Base-by-base conservation (phyloP, 225 moss, liverwort and hornwort species). In the Takakia lepidozioides region DNA sequence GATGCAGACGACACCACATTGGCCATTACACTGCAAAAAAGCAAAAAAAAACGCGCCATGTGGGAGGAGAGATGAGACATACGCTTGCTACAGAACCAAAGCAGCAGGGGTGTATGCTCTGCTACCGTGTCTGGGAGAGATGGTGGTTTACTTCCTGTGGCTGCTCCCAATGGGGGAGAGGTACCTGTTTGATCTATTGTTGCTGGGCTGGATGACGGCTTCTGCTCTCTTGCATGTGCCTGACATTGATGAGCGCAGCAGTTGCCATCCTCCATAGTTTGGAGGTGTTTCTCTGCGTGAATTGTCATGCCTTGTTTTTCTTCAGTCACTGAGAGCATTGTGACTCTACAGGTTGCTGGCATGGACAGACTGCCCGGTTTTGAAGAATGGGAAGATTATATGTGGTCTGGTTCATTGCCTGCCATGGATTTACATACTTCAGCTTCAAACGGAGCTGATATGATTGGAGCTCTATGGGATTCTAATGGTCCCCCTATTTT, bases 251-350 rank as follows among this genome's bases (percentile, higher is more conserved):
- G 32, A 11, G 32, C 11, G 11, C 32, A 32, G 32, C 7, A 32
- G 7, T 32, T 32, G 32, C 11, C 32, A 32, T 32, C 11, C 7
- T 7, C 11, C 11, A 7, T 3, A 8, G 19, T 28, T 3, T 48
- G 5, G 27, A 2, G 8, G 3, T 48, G 25, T 7, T 29, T 19
- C 14, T 16, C 14, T n/a, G 24, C 10, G 21, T 27, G 9, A 1
- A 1, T 25, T 47, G 1, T 2, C 16, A 13, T 16, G 10, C 10
- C 23, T 7, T 8, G 13, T 49, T 10, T 17, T 6, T 10, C 17
- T 19, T 29, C 15, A 34, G 52, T 53, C 24, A 37, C 38, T 53
- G 39, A 53, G 23, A 16, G 25, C 4, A 19, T 26, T 53, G 23
- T 46, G 25, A 38, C 3, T 8, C 25, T 39, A n/a, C 52, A 53